Base-by-base conservation (phyloP, 2,329 filamentous ascomycete genomes). In the Cordyceps tenuipes region DNA sequence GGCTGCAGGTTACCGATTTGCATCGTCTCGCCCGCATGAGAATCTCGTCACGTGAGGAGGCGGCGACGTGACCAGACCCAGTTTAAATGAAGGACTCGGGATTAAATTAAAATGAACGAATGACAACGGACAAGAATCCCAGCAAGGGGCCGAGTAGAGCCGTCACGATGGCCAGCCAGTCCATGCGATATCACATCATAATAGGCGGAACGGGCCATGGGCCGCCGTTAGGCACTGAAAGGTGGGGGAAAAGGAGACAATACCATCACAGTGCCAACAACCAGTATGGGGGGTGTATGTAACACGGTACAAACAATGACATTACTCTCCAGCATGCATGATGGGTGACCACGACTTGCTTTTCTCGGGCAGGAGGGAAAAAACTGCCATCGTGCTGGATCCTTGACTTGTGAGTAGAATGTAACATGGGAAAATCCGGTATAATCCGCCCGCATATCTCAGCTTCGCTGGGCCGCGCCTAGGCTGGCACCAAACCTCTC, bases 41-140 rank as follows among this genome's bases (percentile, higher is more conserved):
- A 52, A 17, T 39, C 50, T 39, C 26, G 39, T 61, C 60, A 61
- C 60, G 60, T 61, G 60, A 61, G 26, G 21, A 48, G 43, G 0
- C 23, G 31, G n/a, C 34, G 60, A 61, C 49, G 60, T 58, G 55
- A 61, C 54, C 49, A 19, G 57, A 19, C 49, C 57, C 57, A 59
- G 29, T 55, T 55, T 31, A 19, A 31, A 52, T 50, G 15, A 51
- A 47, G 39, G n/a, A 39, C 12, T 34, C 2, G 46, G 36, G 17
- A 44, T 48, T 29, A 34, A 51, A 51, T n/a, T 49, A 53, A 59
- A 53, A 47, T 46, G 21, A 39, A 29, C 48, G 48, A 44, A 48
- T 48, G 6, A 39, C 34, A 53, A 36, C 12, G 34, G 48, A 43
- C 44, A 26, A n/a, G 21, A 58, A 19, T 48, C 17, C 53, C 12